Evolutionary conservation across 2,329 filamentous ascomycete species (phyloP), one percentile per base, ranked within the genome.

Genomic region (Colletotrichum spinosum): DNA sequence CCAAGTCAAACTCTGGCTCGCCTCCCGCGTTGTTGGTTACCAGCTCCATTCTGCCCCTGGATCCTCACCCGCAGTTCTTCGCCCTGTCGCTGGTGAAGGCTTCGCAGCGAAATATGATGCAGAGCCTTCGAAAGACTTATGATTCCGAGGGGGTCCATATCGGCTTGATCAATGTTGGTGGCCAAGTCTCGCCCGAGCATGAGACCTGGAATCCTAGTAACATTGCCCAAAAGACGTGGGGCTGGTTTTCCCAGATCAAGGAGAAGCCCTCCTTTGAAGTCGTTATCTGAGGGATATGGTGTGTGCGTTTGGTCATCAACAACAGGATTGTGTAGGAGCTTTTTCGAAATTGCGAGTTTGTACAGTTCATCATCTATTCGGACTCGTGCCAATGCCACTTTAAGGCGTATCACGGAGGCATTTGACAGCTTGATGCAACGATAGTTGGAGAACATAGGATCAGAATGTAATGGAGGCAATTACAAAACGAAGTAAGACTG

Each of bases 51-150:
- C 76, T 86, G 11, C 83, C 81, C 17, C 78, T 78, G 64, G 74
- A 82, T 34, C 84, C 84, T 0, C 70, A 80, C 2, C 80, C 82
- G 4, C 72, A 79, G 33, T 73, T 85, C 0, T 82, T 87, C 17
- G 81, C 81, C 0, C 73, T 86, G 6, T 84, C 81, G 2, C 74
- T 85, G 57, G 78, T 77, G 49, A 87, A 87, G 69, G 81, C 83
- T 1, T 78, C 83, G 0, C 84, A 87, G 74, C 73, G 80, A 15
- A 85, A 83, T 46, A 71, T 86, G 69, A 76, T 84, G 9, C 73
- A 82, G 61, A 81, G 76, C 13, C 72, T 86, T 68, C 69, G 75
- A 25, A 73, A 75, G 59, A 77, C 78, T 8, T 84, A 80, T 59
- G 67, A 55, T 0, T 25, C 68, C 2, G 70, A 76, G 55, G 78